Evolutionary conservation across 140 eudicot species (phyloP), one percentile per base, ranked within the genome.

Genomic region (Stevia rebaudiana): DNA sequence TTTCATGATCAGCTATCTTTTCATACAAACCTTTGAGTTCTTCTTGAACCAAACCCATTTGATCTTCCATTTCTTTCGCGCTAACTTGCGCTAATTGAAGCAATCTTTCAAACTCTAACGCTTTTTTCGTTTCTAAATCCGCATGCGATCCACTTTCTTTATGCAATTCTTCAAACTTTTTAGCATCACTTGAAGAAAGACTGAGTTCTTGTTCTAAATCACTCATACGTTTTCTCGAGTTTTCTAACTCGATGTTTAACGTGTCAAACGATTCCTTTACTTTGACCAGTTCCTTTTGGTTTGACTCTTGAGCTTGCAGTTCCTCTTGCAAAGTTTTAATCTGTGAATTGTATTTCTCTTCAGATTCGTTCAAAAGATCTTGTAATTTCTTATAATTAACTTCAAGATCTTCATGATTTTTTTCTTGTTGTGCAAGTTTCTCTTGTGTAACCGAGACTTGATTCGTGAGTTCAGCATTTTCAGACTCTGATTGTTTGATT

Each of bases 111-210:
- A 86, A 79, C 72, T 86, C 94, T 35, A 80, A 67, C 6, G 94
- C 94, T 78, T 69, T 84, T 47, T 82, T 79, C n/a, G 89, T 73
- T 78, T 90, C 97, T 3, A 79, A 78, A 74, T 90, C 97, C 18
- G 97, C 97, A 62, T 57, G 84, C 16, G 83, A 74, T 12, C 89
- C 94, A 4, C 94, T 90, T 60, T 90, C 69, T 57, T 77, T 83
- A 71, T 90, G 97, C 67, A 90, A 65, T 73, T 90, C 95, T 78
- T 90, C 94, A 24, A 74, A 86, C 67, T 80, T 90, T 25, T 68
- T 72, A 12, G 90, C 85, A 19, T 94, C 97, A 17, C 69, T 61
- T 36, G 81, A 58, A 2, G 95, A 89, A 49, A 65, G 65, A 44
- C 86, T 79, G 16, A 88, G 70, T 53, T 86, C 82, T 50, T 76